Base-by-base conservation (phyloP, 805 yeast species). In the Metschnikowia noctiluminum region DNA sequence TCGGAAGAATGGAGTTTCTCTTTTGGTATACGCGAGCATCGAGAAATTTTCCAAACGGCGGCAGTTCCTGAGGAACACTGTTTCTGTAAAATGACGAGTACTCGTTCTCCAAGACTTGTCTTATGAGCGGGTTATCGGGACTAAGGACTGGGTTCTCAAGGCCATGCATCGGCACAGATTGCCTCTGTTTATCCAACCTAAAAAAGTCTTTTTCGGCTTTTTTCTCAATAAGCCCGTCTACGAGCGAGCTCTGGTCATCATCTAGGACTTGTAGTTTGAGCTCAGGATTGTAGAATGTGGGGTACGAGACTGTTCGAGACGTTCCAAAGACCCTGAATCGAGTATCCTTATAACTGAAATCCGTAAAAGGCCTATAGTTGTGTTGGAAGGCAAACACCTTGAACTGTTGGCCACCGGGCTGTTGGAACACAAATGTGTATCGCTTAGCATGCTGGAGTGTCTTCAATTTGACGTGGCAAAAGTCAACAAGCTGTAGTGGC, bases 251-350 rank as follows among this genome's bases (percentile, higher is more conserved):
- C 47, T 63, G 65, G 45, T 59, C 58, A 9, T 60, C 55, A 52
- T 73, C 77, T 9, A 72, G 49, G 3, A 71, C 46, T 34, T 63
- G 49, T 36, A 73, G 55, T 46, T 68, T 65, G 47, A 73, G 58
- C 16, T 59, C 58, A 6, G 73, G 73, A 45, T 63, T 65, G 52
- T 63, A 65, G 35, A 46, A 55, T 44, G 57, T 48, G 7, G 65
- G 54, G 51, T 65, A 61, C 5, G 67, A 63, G 41, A 59, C 57
- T 2, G 62, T 45, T 7, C 66, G 46, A 2, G 73, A 54, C 5
- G 74, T 64, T 2, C 77, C 77, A 28, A 68, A 43, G 2, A 72
- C 57, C 39, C 77, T 59, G 51, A 73, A 73, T 10, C 74, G 53
- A 2, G 76, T 71, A 36, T 49, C 54, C 28, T 62, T 62, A 50